Base-by-base conservation (phyloP, 2,329 filamentous ascomycete species). In the Ophidiomyces ophidiicola region DNA sequence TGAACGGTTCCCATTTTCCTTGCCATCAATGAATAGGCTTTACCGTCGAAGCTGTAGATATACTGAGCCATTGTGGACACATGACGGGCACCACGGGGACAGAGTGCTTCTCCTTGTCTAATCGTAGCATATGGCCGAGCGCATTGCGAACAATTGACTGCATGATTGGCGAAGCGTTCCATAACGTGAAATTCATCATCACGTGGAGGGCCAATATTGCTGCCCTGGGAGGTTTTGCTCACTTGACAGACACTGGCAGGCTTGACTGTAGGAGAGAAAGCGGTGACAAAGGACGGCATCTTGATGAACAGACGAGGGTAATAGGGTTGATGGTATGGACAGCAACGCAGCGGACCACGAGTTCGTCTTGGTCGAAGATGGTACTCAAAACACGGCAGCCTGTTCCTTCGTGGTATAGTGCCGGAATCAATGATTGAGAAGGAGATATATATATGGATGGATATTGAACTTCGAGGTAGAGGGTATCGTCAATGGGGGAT, bases 21-120 rank as follows among this genome's bases (percentile, higher is more conserved):
- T 50, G 66, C 62, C 34, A 66, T 54, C 5, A 58, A 53, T 0
- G 64, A 67, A 45, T 59, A 64, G 24, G 61, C 53, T 37, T 53
- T 54, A n/a, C 57, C 60, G 21, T 51, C 49, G 38, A 52, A 53
- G 39, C 46, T 47, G 49, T 60, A 57, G 25, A 62, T 42, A 42
- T 61, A 62, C 30, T 55, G 48, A 34, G 56, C 51, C 21, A 63
- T 53, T 36, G 56, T 53, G 19, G 40, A 44, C 41, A 59, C 60
- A 35, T 52, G 51, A 20, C 41, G 44, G 26, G 54, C 48, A 5
- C 60, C 60, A 36, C 52, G 52, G 25, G 52, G 42, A 48, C 60
- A 63, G n/a, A 62, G 52, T 12, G 46, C 44, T 18, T 21, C 32
- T 23, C 54, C 53, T n/a, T 49, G 41, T 26, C 45, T 46, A 45